Base-by-base conservation (phyloP, 148 eudicot genomes). In the Silene latifolia region DNA sequence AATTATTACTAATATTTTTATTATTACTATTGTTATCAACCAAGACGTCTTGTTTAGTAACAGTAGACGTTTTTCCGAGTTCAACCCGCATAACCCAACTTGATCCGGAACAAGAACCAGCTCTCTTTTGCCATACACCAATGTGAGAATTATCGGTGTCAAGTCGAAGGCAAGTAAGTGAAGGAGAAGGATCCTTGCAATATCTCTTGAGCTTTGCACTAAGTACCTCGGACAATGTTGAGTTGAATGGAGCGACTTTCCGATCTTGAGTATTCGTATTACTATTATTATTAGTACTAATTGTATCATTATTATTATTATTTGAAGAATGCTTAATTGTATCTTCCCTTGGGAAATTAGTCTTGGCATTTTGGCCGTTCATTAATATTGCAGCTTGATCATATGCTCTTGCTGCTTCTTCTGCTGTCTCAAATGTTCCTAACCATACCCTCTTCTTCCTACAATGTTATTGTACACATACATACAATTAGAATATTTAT, bases 391-490 rank as follows among this genome's bases (percentile, higher is more conserved):
- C 93, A 8, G 98, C 98, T 85, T 93, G 85, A 59, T 93, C 98
- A 68, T 93, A 93, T 35, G 98, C 98, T 64, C 84, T 75, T 7
- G 98, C 98, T 18, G 98, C 98, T 60, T 88, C 98, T 74, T 93
- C 97, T 1, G 98, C 97, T 10, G 98, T 93, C 82, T 93, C 98
- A 44, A 87, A 91, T 58, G 97, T 93, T n/a, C 97, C 97, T 60
- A 93, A 75, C 95, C 97, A 93, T 17, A 91, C 86, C 85, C 98
- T 86, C 67, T 88, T 88, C 82, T 93, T 93, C 82, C 98, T 93
- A 19, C 35, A 76, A 54, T 35, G 4, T 35, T 35, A 35, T 35
- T 35, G 9, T 39, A 39, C 18, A 51, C 56, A 51, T 48, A 48
- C 53, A 48, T 27, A 27, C 29, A 27, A 12, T 3, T 51, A 51